phyloP scores from a whole-genome alignment of 257 asterid species.

The Primulina tabacum region DNA sequence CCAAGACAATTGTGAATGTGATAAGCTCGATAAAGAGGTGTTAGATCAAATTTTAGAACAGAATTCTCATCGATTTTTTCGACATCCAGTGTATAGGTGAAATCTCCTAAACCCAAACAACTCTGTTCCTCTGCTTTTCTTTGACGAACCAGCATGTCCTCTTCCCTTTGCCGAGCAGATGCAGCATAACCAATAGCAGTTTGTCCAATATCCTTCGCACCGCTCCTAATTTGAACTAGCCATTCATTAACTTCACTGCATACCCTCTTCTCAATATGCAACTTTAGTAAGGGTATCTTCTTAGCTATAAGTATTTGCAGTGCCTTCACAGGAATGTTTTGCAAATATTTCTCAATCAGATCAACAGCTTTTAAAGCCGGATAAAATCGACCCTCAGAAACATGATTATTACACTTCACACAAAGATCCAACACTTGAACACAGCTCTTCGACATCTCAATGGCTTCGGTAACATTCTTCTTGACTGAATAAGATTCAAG shows the following conservation, averaged over 20 bases:
- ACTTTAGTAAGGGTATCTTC: conserved; percentile 65
- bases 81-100: conserved; percentile 71
- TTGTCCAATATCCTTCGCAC: conserved; percentile 77
- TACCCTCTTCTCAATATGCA: conserved; percentile 75
- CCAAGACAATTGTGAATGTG: conserved; percentile 84
- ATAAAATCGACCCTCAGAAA: conserved; percentile 75
- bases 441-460: conserved; percentile 73
- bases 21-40: conserved; percentile 88
- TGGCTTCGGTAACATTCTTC: conserved; percentile 79
- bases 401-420: conserved; percentile 67
- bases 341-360: conserved; percentile 72
- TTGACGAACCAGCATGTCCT: conserved; percentile 91
- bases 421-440: conserved; percentile 79
- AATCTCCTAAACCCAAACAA: conserved; percentile 72
- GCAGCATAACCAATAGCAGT: conserved; percentile 80
- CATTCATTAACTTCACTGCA: conserved; percentile 83
- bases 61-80: conserved; percentile 78
- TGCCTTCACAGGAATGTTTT: conserved; percentile 61
- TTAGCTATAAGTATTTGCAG: conserved; percentile 52
- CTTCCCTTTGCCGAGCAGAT: conserved; percentile 89
- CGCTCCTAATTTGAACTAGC: conserved; percentile 84
- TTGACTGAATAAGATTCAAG: conserved; percentile 68
- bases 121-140: conserved; percentile 90
- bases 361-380: conserved; percentile 90
- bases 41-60: conserved; percentile 74